Evolutionary conservation across 805 yeast genomes (phyloP).

Genomic region (Saccharomycopsis sp.): DNA sequence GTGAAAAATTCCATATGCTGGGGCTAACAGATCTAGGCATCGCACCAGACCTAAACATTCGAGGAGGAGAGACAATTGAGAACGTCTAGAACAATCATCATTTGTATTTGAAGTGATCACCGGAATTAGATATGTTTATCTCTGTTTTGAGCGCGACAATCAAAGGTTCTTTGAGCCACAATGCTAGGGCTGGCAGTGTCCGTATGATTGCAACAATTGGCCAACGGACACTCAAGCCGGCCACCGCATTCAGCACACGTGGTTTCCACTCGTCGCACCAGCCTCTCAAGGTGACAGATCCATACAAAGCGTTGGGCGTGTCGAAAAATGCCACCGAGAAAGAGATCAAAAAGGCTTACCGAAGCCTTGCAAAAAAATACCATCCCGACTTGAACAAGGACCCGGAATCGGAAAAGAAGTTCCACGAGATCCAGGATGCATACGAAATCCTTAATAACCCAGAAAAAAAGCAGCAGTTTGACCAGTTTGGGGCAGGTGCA

Average conservation of each 20-base stretch:
- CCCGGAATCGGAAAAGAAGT: conserved; percentile 75
- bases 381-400: conserved; percentile 98
- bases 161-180: not conserved
- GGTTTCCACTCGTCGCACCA: conserved; percentile 39
- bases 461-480: conserved; percentile 79
- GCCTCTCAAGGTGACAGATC: conserved; percentile 46
- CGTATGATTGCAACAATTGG: not conserved
- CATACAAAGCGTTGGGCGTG: conserved; percentile 80
- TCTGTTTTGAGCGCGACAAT: not conserved
- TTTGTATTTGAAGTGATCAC: too few relatives aligned
- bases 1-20: too few relatives aligned
- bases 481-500: conserved; percentile 85
- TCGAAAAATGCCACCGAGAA: conserved; percentile 59
- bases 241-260: not conserved
- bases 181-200: not conserved
- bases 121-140: too few relatives aligned
- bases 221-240: not conserved
- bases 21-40: too few relatives aligned
- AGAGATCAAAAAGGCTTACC: conserved; percentile 93
- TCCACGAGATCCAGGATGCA: conserved; percentile 90
- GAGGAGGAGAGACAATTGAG: too few relatives aligned
- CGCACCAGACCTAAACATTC: too few relatives aligned
- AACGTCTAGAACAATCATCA: too few relatives aligned
- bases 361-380: conserved; percentile 83
- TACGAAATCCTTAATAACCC: conserved; percentile 87